A percentile compares a stretch with the other conserved stretches of the same genome.
phyloP scores from a whole-genome alignment of 2,329 filamentous ascomycete genomes.

The Cryoendolithus antarcticus region DNA sequence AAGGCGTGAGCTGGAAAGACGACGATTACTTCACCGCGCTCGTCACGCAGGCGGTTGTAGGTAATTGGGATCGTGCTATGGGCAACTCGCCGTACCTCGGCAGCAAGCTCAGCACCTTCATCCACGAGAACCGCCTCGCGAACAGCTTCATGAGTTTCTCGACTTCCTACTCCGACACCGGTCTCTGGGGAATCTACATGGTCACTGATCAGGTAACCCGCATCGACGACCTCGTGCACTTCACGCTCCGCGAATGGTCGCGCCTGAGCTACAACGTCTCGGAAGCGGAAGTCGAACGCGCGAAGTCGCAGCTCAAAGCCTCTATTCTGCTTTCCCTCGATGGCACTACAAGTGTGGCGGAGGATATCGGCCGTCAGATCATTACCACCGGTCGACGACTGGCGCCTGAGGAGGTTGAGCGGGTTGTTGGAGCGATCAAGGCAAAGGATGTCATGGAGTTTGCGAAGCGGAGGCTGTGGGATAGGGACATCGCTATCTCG shows the following conservation, averaged over 20 bases:
- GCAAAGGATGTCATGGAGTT: slow-evolving; percentile 97
- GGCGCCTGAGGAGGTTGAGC: slow-evolving; percentile 87
- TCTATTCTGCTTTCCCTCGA: slow-evolving; percentile 94
- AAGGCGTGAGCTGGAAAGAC: slow-evolving; percentile 99
- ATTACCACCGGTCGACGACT: slow-evolving; percentile 91
- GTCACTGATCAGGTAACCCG: slow-evolving; percentile 78
- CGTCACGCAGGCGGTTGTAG: slow-evolving; percentile 95
- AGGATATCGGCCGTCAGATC: slow-evolving; percentile 97
- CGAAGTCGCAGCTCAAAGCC: slow-evolving; percentile 98
- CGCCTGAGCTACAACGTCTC: slow-evolving; percentile 81
- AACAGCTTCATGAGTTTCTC: slow-evolving; percentile 99
- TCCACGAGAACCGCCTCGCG: slow-evolving; percentile 88
- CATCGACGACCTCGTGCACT: slow-evolving; percentile 94
- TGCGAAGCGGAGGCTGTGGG: slow-evolving; percentile 89
- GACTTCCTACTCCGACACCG: slow-evolving; percentile 98
- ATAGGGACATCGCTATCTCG: slow-evolving; percentile 87
- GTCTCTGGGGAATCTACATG: slow-evolving; percentile 99
- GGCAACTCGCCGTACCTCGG: slow-evolving; percentile 94
- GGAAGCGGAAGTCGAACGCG: slow-evolving; percentile 87
- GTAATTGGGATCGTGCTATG: slow-evolving; percentile 99
- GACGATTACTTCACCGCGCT: slow-evolving; percentile 98
- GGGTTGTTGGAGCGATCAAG: slow-evolving; percentile 74
- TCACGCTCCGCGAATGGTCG: slow-evolving; percentile 96
- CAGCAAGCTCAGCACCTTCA: slow-evolving; percentile 91
- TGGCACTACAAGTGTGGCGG: slow-evolving; percentile 90